A percentile compares a stretch with the other conserved stretches of the same genome.
Conservation (phyloP, 768 basidiomycete genomes). For the Pleurotus citrinopileatus region DNA sequence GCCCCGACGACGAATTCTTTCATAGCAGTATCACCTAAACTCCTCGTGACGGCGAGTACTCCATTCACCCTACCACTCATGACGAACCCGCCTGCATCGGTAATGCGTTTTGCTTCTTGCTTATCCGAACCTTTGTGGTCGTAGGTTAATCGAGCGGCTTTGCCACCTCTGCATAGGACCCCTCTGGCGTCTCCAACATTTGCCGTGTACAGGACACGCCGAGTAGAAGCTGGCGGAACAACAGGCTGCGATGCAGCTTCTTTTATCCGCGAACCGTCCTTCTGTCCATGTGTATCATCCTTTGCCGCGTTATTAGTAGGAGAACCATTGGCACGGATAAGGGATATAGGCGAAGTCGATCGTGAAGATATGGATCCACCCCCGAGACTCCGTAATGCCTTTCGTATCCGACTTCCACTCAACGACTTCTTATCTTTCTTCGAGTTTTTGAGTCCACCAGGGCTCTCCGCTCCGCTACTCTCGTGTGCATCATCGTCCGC, state of each 20-base stretch:
- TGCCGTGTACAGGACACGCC: conserved; percentile 88
- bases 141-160: conserved; percentile 91
- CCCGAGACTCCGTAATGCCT: conserved; percentile 52
- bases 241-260: conserved; percentile 23
- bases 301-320: not conserved
- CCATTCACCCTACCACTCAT: conserved; percentile 99
- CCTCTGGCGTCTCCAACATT: conserved; percentile 97
- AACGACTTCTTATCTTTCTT: conserved; percentile 43
- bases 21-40: conserved; percentile 96
- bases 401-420: conserved; percentile 49
- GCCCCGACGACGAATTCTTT: conserved; percentile 99
- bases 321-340: not conserved
- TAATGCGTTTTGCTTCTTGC: conserved; percentile 97
- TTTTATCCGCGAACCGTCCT: conserved; percentile 17
- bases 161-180: conserved; percentile 88
- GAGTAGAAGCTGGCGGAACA: conserved; percentile 48
- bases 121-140: conserved; percentile 98
- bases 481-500: conserved; percentile 33
- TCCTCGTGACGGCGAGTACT: conserved; percentile 93
- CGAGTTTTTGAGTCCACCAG: conserved; percentile 32
- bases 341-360: conserved; percentile 29
- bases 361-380: conserved; percentile 34
- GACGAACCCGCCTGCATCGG: conserved; percentile 96
- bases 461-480: conserved; percentile 40
- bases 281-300: conserved; percentile 15